A percentile compares a stretch with the other conserved stretches of the same genome.
Evolutionary conservation across 768 basidiomycete species (phyloP).

Genomic region (Suillus americanus): DNA sequence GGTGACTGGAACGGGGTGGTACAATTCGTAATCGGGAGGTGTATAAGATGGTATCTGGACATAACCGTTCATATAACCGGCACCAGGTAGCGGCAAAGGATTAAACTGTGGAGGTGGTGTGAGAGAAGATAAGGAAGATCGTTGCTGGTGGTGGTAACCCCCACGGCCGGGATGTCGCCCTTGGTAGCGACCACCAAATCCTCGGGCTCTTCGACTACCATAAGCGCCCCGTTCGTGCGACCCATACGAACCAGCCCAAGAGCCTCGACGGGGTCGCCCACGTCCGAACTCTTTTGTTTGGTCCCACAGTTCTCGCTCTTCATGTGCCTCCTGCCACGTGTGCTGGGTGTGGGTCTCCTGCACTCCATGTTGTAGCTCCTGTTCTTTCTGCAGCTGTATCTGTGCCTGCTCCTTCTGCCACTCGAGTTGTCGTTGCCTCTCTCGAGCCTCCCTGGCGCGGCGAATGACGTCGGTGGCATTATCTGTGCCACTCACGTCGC

Average conservation of each 20-base stretch:
- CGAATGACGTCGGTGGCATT: slow-evolving; percentile 31
- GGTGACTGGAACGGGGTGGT: slow-evolving; percentile 23
- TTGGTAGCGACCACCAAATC: slow-evolving; percentile 37
- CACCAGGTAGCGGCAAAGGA: slow-evolving; percentile 22
- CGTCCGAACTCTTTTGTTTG: slow-evolving; percentile 16
- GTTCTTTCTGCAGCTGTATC: slow-evolving; percentile 16
- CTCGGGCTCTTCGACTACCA: slow-evolving; percentile 34
- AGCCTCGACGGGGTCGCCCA: slow-evolving; percentile 35
- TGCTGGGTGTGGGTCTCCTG: slow-evolving; percentile 13
- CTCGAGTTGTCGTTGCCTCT: slow-evolving; percentile 19
- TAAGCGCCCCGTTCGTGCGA: slow-evolving; percentile 34
- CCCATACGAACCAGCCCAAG: slow-evolving; percentile 19
- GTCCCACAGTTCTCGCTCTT: slow-evolving; percentile 23
- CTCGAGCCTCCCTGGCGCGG: slow-evolving; percentile 30
- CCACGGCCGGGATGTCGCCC: slow-evolving; percentile 35
- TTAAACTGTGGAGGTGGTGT: slow-evolving; percentile 35
- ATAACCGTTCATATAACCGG: slow-evolving; percentile 27
- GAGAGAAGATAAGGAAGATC: slow-evolving; percentile 29
- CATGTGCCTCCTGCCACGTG: slow-evolving; percentile 27
- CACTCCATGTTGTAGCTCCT: slow-evolving; percentile 9
- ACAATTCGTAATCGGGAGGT: slow-evolving; percentile 31
- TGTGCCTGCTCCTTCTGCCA: slow-evolving; percentile 15
- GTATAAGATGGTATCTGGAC: slow-evolving; percentile 27
- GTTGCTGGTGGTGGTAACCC: slow-evolving; percentile 34
- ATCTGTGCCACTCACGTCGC: slow-evolving; percentile 39